Evolutionary conservation across 1,284 basidiomycete species (phyloP), one percentile per base, ranked within the genome.

Genomic region (Anthracocystis setariae): DNA sequence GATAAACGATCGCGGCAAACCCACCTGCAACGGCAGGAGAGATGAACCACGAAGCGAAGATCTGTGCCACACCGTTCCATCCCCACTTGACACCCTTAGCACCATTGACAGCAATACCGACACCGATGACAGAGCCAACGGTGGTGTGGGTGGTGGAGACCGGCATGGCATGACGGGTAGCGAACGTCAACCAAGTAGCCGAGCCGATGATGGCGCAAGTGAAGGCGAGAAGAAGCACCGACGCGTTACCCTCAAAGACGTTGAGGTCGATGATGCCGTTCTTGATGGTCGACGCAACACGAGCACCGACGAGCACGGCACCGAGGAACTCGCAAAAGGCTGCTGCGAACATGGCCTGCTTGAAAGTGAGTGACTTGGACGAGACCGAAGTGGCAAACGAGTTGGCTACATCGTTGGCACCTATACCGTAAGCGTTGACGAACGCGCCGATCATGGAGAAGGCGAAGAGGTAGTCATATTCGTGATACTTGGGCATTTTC

Each of bases 351-450:
- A 71, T 68, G 27, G 64, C 74, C 29, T 65, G 59, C 15, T 52
- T 35, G 51, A 71, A 64, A n/a, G 74, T 66, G 15, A 76, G 38
- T 9, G 52, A 66, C 24, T 73, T 68, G 21, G 72, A 67, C 12
- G 66, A 63, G 38, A 76, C 74, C 7, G 59, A 64, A 17, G 74
- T 76, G 44, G 74, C 74, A 15, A 53, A 76, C 18, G 72, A 67
- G 51, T 76, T 74, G 60, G 72, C 74, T 0, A 76, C 74, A 47
- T 76, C 74, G 49, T 74, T 76, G 38, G 74, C 74, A 25, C 72
- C 72, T 18, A 66, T 76, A 18, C 62, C 59, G 52, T 55, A 76
- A 17, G 70, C 61, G 25, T 69, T 62, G 50, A 67, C 39, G 33
- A 70, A 65, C 5, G 68, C 67, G 23, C 53, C 58, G 53, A 76